phyloP scores from a whole-genome alignment of 2,329 filamentous ascomycete species.

The Pyricularia pennisetigena region DNA sequence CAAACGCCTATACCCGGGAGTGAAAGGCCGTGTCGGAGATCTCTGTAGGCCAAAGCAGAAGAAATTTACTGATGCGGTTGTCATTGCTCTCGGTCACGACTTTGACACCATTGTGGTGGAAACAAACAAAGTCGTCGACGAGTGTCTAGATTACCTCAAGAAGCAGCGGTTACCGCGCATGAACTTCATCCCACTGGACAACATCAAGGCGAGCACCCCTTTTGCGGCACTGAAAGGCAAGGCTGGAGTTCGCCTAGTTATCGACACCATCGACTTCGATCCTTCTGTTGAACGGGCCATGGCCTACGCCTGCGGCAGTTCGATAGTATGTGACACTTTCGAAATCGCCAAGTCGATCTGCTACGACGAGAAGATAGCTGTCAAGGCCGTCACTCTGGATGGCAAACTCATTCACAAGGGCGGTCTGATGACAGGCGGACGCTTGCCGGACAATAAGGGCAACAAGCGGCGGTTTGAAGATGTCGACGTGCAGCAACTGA shows the following conservation, averaged over 20 bases:
- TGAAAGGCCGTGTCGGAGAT: slow-evolving; percentile 82
- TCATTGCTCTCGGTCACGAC: slow-evolving; percentile 82
- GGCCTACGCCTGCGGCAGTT: slow-evolving; percentile 88
- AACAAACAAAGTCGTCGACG: slow-evolving; percentile 84
- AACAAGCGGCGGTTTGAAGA: slow-evolving; percentile 81
- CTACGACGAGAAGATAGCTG: slow-evolving; percentile 74
- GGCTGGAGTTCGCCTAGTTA: slow-evolving; percentile 75
- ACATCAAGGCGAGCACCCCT: slow-evolving; percentile 87
- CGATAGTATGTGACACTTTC: slow-evolving; percentile 85
- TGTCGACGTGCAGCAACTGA: slow-evolving; percentile 76
- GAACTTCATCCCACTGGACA: slow-evolving; percentile 93
- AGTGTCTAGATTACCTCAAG: slow-evolving; percentile 90
- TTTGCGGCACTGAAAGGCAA: slow-evolving; percentile 88
- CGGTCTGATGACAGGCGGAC: slow-evolving; percentile 92
- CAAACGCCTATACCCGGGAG: slow-evolving; percentile 85
- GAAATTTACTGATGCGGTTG: slow-evolving; percentile 89
- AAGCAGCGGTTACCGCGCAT: slow-evolving; percentile 80
- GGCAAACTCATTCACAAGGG: slow-evolving; percentile 97
- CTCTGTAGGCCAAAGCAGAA: slow-evolving; percentile 95
- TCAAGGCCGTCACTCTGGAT: slow-evolving; percentile 89
- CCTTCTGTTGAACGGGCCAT: slow-evolving; percentile 81
- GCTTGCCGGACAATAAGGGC: slow-evolving; percentile 64
- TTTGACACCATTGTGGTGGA: slow-evolving; percentile 95
- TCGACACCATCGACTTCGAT: slow-evolving; percentile 95
- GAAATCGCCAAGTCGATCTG: slow-evolving; percentile 82